Conservation (phyloP, 2,329 filamentous ascomycete genomes). For the Xylaria arbuscula region DNA sequence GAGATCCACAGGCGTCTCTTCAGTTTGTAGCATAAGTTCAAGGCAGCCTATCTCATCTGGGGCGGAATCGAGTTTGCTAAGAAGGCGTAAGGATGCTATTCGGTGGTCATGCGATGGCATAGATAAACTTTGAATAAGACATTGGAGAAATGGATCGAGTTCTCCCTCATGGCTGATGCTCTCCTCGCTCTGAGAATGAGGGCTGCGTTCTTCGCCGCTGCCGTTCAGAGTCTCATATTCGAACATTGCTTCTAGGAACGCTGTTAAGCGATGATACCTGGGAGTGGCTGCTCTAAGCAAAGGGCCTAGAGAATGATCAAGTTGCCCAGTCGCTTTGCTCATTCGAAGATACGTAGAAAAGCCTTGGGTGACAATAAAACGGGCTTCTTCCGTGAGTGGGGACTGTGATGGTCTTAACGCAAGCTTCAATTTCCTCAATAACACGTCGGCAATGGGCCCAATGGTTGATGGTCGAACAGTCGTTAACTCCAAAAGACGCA, state of each 20-base stretch:
- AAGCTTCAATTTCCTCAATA: constrained; percentile 73
- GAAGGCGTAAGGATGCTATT: constrained; percentile 76
- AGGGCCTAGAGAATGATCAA: constrained; percentile 72
- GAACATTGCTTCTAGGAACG: constrained; percentile 73
- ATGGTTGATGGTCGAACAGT: constrained; percentile 74
- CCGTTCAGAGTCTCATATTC: constrained; percentile 60
- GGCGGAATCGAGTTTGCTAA: constrained; percentile 69
- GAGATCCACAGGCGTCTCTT: constrained; percentile 81
- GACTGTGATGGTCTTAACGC: constrained; percentile 71
- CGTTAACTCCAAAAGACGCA: constrained; percentile 71
- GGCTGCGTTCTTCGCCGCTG: constrained; percentile 44
- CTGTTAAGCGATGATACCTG: constrained; percentile 71
- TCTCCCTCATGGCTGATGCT: constrained; percentile 62
- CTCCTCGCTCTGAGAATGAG: constrained; percentile 48
- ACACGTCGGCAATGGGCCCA: constrained; percentile 71
- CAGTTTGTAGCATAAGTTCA: constrained; percentile 78
- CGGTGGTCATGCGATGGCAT: constrained; percentile 80
- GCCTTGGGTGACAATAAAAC: constrained; percentile 79
- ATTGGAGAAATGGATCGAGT: constrained; percentile 70
- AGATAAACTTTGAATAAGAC: constrained; percentile 78
- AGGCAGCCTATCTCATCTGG: constrained; percentile 64
- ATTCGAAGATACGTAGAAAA: constrained; percentile 78
- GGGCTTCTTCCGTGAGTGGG: constrained; percentile 70
- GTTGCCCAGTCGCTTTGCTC: constrained; percentile 66
- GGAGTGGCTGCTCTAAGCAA: constrained; percentile 73